These are phyloP conservation scores for Tympanopsis confertula DNA, from an alignment of 2,329 filamentous ascomycete species.

Conservation along the genomic window DNA sequence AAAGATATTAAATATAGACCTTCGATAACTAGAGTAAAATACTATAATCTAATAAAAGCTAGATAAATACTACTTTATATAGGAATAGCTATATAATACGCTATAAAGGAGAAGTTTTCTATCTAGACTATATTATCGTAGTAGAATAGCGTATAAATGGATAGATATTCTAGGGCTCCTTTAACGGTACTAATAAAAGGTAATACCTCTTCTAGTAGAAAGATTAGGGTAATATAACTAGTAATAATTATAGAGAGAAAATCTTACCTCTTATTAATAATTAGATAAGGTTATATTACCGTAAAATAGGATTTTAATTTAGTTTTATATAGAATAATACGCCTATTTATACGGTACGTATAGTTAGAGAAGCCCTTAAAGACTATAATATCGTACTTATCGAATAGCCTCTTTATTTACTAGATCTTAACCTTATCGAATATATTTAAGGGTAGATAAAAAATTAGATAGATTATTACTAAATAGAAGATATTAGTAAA, in stretches of 20 bases:
- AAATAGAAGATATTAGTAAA: neutral
- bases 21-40: constrained; percentile 5
- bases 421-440: constrained; percentile 6
- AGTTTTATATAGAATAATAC: too few relatives aligned
- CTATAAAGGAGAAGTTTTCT: constrained; percentile 7
- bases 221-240: constrained; percentile 14
- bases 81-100: constrained; percentile 7
- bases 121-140: constrained; percentile 10
- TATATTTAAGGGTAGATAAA: constrained; percentile 5
- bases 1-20: constrained; percentile 3
- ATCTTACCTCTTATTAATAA: constrained; percentile 7
- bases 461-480: constrained; percentile 4
- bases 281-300: constrained; percentile 1
- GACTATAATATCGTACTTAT: constrained; percentile 1
- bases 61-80: constrained; percentile 6
- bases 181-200: constrained; percentile 11
- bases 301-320: neutral
- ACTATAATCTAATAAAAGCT: constrained; percentile 10
- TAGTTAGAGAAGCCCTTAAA: neutral
- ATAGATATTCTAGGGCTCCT: constrained; percentile 17
- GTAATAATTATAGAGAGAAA: constrained; percentile 8
- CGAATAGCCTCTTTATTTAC: constrained; percentile 4
- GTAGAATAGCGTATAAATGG: constrained; percentile 9
- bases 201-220: constrained; percentile 16
- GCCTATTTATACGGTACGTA: too few relatives aligned